Evolutionary conservation across 2,329 filamentous ascomycete genomes (phyloP).

Genomic region (Calonectria naviculata): DNA sequence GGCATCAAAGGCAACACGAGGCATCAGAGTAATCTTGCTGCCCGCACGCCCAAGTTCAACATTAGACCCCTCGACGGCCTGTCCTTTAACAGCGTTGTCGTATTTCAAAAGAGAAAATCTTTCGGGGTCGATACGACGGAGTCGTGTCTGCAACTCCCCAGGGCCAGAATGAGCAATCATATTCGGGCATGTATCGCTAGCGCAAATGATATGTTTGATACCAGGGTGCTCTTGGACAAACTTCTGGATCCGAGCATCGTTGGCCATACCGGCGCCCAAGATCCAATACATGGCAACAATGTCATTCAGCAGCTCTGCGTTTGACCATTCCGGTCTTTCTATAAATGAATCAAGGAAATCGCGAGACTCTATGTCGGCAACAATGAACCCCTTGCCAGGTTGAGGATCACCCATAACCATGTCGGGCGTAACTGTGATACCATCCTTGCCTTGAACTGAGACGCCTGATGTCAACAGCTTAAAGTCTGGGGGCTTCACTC

Average conservation of each 20-base stretch:
- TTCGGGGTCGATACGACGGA: conserved; percentile 78
- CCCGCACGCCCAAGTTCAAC: conserved; percentile 57
- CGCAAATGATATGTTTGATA: conserved; percentile 82
- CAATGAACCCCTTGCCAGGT: conserved; percentile 78
- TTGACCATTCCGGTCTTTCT: conserved; percentile 77
- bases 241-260: conserved; percentile 69
- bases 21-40: conserved; percentile 58
- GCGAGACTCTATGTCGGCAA: conserved; percentile 80
- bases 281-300: conserved; percentile 84
- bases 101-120: conserved; percentile 78
- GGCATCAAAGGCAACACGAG: conserved; percentile 57
- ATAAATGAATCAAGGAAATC: conserved; percentile 79
- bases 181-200: conserved; percentile 80
- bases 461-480: conserved; percentile 70
- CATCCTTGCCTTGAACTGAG: conserved; percentile 71
- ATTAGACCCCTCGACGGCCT: conserved; percentile 36
- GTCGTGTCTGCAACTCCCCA: conserved; percentile 73
- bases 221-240: conserved; percentile 75
- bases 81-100: conserved; percentile 59
- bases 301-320: conserved; percentile 71
- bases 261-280: conserved; percentile 74
- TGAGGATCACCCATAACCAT: conserved; percentile 82
- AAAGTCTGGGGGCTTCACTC: conserved; percentile 70
- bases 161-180: conserved; percentile 76
- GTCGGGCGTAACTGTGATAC: conserved; percentile 79